phyloP scores from a whole-genome alignment of 1,284 basidiomycete genomes.

The Puccinia polysora region DNA sequence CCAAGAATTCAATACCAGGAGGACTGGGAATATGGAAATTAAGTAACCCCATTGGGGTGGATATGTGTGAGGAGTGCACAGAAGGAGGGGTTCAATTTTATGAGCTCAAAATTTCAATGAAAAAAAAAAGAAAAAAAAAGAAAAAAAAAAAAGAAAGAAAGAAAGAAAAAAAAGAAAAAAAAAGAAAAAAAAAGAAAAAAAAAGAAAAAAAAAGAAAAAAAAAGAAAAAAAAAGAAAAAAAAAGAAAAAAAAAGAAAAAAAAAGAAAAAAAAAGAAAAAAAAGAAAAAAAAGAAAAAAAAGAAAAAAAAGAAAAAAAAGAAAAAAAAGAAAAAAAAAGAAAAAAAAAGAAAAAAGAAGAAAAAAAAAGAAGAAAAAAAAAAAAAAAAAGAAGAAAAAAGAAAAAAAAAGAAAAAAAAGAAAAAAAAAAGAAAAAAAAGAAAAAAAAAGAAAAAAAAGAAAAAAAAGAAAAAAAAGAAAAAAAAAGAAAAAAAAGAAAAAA shows the following conservation, averaged over 20 bases:
- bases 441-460: not conserved
- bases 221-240: not conserved
- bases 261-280: not conserved
- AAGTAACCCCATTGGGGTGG: too few species aligned
- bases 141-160: not conserved
- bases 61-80: too few species aligned
- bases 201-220: not conserved
- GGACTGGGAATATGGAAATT: not conserved
- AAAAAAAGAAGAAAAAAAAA: not conserved
- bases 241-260: not conserved
- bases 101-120: too few species aligned
- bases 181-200: not conserved
- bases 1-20: not conserved
- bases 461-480: constrained; percentile 1
- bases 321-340: not conserved
- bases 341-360: not conserved
- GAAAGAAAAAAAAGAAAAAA: not conserved
- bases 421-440: not conserved
- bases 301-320: not conserved
- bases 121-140: not conserved
- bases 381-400: not conserved
- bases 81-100: too few species aligned
- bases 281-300: not conserved
- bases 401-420: not conserved
- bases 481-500: too few species aligned